A percentile compares a stretch with the other conserved stretches of the same genome.
phyloP scores from a whole-genome alignment of 768 basidiomycete genomes.

The Psilocybe sp. region DNA sequence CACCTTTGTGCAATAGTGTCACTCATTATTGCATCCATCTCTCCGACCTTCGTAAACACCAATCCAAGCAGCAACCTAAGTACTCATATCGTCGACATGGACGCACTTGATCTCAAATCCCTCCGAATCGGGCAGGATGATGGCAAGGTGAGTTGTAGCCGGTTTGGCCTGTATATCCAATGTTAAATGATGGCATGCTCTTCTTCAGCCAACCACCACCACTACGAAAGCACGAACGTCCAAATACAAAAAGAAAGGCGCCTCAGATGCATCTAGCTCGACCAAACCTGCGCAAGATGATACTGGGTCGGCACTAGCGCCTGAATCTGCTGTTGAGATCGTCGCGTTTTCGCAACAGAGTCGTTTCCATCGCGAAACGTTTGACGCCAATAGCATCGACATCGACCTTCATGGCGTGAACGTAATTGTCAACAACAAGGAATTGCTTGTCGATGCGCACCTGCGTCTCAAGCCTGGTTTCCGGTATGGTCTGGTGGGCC shows the following conservation, averaged over 20 bases:
- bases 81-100: no score
- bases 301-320: neutral
- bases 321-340: conserved; percentile 17
- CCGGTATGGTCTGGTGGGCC: conserved; percentile 52
- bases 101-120: no score
- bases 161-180: no score
- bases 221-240: neutral
- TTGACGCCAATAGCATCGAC: conserved; percentile 35
- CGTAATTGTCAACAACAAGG: conserved; percentile 46
- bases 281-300: neutral
- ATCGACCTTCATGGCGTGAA: conserved; percentile 55
- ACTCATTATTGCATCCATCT: no score
- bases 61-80: no score
- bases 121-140: no score
- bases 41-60: no score
- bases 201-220: no score
- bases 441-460: conserved; percentile 50
- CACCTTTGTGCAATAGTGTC: no score
- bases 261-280: neutral
- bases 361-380: conserved; percentile 47
- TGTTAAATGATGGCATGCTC: no score
- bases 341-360: conserved; percentile 44
- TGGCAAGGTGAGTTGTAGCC: no score
- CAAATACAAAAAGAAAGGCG: conserved; percentile 1
- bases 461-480: conserved; percentile 49